phyloP scores from a whole-genome alignment of 352 stramenopile species.

The Phytophthora idaei region DNA sequence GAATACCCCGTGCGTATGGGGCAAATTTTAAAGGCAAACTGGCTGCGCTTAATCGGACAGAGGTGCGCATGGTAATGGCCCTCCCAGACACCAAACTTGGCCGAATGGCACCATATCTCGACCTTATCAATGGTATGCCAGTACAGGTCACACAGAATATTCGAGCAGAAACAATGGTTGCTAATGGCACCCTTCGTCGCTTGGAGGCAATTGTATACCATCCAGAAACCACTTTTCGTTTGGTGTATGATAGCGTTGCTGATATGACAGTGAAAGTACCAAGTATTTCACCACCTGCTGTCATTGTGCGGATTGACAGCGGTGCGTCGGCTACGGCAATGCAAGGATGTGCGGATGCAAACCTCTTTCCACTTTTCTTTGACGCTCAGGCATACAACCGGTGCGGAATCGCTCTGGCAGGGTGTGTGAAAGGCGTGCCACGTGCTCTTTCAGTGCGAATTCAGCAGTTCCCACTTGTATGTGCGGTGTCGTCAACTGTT shows the following conservation, averaged over 20 bases:
- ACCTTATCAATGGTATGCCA: too few species aligned
- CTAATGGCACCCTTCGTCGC: too few species aligned
- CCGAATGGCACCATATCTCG: too few species aligned
- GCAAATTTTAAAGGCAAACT: conserved; percentile 1
- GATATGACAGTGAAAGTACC: not conserved
- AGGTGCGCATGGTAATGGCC: too few species aligned
- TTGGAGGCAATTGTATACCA: too few species aligned
- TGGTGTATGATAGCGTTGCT: not conserved
- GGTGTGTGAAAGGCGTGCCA: not conserved
- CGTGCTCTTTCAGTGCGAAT: not conserved
- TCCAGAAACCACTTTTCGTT: too few species aligned
- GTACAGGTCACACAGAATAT: too few species aligned
- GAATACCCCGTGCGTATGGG: not conserved
- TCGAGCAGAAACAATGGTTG: too few species aligned
- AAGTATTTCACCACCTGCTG: not conserved
- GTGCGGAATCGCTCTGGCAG: not conserved
- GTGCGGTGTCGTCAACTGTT: not conserved
- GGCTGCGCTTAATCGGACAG: too few species aligned
- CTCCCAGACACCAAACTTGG: too few species aligned
- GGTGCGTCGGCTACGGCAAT: not conserved
- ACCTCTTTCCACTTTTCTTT: not conserved
- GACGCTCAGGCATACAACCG: not conserved
- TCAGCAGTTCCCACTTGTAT: not conserved
- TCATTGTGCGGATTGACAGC: not conserved
- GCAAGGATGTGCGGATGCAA: not conserved